Conservation (phyloP, 768 basidiomycete species). For the Phaffia tasmanica region DNA sequence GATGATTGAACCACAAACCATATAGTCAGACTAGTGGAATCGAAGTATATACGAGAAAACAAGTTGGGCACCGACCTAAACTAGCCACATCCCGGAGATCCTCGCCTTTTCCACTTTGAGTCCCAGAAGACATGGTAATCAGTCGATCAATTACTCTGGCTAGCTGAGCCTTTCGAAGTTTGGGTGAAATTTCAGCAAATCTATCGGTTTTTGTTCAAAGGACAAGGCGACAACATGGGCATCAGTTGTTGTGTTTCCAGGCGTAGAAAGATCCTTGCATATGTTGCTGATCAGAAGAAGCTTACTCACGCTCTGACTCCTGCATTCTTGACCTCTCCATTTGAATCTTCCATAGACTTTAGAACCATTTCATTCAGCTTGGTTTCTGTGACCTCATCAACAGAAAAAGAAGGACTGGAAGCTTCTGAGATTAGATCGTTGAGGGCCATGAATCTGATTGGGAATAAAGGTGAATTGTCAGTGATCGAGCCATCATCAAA, state of each 20-base stretch:
- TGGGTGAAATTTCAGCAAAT: slow-evolving; percentile 14
- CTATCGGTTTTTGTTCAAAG: background rate
- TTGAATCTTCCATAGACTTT: slow-evolving; percentile 79
- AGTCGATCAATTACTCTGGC: slow-evolving; percentile 79
- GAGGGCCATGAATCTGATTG: slow-evolving; percentile 82
- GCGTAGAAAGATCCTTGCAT: background rate
- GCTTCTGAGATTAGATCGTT: slow-evolving; percentile 78
- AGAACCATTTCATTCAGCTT: slow-evolving; percentile 76
- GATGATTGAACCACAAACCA: slow-evolving; percentile 4
- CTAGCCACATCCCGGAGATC: slow-evolving; percentile 89
- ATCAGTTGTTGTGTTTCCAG: slow-evolving; percentile 1
- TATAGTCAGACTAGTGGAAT: too few relatives aligned
- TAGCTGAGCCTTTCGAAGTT: slow-evolving; percentile 65
- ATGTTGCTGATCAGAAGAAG: background rate
- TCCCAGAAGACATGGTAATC: slow-evolving; percentile 57
- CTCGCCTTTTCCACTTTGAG: slow-evolving; percentile 60
- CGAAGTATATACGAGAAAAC: background rate
- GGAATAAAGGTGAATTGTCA: too few relatives aligned
- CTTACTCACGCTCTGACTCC: slow-evolving; percentile 79
- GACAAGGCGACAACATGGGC: background rate
- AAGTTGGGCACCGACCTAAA: slow-evolving; percentile 50
- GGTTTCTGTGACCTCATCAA: slow-evolving; percentile 76
- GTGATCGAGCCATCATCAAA: background rate
- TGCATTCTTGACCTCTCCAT: slow-evolving; percentile 96
- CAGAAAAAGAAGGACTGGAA: slow-evolving; percentile 47